phyloP scores from a whole-genome alignment of 2,329 filamentous ascomycete species.

The Graphiopsis chlorocephala region DNA sequence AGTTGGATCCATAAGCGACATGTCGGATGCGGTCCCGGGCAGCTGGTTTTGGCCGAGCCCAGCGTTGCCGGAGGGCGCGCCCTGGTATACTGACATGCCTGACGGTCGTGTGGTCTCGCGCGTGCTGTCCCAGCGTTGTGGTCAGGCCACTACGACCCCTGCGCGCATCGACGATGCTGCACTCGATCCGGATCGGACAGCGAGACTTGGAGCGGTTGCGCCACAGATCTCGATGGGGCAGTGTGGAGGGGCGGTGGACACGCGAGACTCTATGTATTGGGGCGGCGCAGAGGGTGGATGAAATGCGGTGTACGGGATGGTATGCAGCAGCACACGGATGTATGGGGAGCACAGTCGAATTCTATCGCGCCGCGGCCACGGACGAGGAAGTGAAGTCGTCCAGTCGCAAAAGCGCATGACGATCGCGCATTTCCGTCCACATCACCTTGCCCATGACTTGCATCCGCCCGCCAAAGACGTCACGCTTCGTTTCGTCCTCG shows the following conservation, averaged over 20 bases:
- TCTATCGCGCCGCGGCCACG: neutral
- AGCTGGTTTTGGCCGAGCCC: constrained; percentile 24
- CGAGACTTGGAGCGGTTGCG: neutral
- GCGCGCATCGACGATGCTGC: constrained; percentile 14
- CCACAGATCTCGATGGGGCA: neutral
- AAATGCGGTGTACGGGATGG: neutral
- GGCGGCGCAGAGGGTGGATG: neutral
- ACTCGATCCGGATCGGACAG: constrained; percentile 1
- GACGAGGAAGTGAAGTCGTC: neutral
- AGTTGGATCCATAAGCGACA: constrained; percentile 69
- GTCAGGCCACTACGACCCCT: constrained; percentile 8
- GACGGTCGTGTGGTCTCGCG: neutral
- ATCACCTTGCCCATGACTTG: neutral
- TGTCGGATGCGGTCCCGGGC: constrained; percentile 27
- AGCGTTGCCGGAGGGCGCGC: neutral
- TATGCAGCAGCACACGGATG: neutral
- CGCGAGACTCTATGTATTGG: neutral
- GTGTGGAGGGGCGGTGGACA: neutral
- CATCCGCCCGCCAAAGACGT: neutral
- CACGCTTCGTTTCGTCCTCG: neutral
- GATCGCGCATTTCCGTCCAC: constrained; percentile 5
- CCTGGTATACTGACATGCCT: constrained; percentile 15
- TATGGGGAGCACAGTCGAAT: neutral
- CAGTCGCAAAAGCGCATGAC: neutral
- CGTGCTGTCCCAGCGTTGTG: constrained; percentile 4